Evolutionary conservation across 1,284 basidiomycete genomes (phyloP).

Genomic region (Rhodofomes roseus): DNA sequence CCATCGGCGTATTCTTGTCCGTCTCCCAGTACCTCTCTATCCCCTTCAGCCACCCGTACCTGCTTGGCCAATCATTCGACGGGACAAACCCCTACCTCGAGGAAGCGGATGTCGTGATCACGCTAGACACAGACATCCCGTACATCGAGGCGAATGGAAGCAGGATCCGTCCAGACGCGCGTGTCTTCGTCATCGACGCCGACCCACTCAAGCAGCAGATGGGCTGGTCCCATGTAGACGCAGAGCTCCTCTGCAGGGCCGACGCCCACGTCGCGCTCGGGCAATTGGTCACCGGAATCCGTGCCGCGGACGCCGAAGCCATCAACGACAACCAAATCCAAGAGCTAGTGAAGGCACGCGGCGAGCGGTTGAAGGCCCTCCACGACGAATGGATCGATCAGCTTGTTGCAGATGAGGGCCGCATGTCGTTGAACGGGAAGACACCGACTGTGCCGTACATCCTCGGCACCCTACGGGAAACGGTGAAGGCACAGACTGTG

Average conservation of each 20-base stretch:
- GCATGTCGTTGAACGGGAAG: constrained; percentile 14
- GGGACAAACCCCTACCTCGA: constrained; percentile 43
- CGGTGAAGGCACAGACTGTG: constrained; percentile 33
- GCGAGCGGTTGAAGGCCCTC: constrained; percentile 14
- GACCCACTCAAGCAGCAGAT: constrained; percentile 57
- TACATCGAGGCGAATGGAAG: constrained; percentile 53
- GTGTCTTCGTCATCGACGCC: constrained; percentile 58
- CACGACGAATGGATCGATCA: constrained; percentile 26
- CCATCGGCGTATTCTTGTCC: constrained; percentile 51
- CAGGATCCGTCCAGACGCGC: constrained; percentile 38
- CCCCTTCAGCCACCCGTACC: constrained; percentile 54
- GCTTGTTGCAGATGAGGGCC: constrained; percentile 20
- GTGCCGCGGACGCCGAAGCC: constrained; percentile 8
- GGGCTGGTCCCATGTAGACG: constrained; percentile 53
- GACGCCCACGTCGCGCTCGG: constrained; percentile 50
- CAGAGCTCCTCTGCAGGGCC: constrained; percentile 53
- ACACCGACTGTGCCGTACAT: constrained; percentile 45
- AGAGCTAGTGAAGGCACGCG: constrained; percentile 9
- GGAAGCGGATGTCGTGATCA: constrained; percentile 56
- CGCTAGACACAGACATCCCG: constrained; percentile 62
- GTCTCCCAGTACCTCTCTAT: constrained; percentile 52
- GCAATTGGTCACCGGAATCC: constrained; percentile 39
- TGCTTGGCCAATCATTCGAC: constrained; percentile 46
- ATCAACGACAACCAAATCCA: constrained; percentile 2
- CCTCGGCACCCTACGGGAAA: constrained; percentile 43